Evolutionary conservation across 2,329 filamentous ascomycete species (phyloP), one percentile per base, ranked within the genome.

Genomic region (Exophiala sideris): DNA sequence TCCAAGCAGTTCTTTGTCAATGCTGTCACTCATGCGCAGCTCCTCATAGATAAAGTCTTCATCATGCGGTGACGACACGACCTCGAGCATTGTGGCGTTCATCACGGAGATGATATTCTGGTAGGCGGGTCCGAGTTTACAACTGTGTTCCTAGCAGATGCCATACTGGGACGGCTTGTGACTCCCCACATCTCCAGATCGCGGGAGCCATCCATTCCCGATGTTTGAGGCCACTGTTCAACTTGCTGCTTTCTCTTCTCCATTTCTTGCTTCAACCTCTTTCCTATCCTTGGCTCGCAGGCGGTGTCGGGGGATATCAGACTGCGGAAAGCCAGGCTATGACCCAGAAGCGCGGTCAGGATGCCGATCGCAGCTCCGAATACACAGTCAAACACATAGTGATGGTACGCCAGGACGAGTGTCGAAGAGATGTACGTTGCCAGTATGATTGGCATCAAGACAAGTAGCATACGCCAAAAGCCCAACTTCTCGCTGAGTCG

Each of bases 331-430:
- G 41, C 50, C 34, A 51, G 55, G 24, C 57, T 40, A 32, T 59
- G 61, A 5, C 60, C 56, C 35, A 60, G 46, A 5, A 55, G 11
- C 2, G 83, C 80, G 29, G 87, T 71, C 3, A 71, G 68, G 67
- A 79, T 79, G 3, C 85, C 86, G 11, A 88, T 71, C 21, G 80
- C 67, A 0, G 80, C 80, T 0, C 86, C 85, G 5, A 80, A 76
- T 47, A 77, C 80, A 10, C 88, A 84, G 64, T 88, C 85, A 58
- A 85, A 87, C 2, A 87, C 84, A 59, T 88, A 85, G 62, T 89
- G 85, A 45, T 86, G 73, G 65, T 88, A 88, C 67, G 87, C 85
- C 68, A 88, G 79, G 60, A 83, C 86, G 5, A 86, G 76, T 42
- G 83, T 85, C 54, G 87, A 85, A 40, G 84, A 84, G 60, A 89